Evolutionary conservation across 352 stramenopile genomes (phyloP).

Genomic region (Phytophthora tentaculata): DNA sequence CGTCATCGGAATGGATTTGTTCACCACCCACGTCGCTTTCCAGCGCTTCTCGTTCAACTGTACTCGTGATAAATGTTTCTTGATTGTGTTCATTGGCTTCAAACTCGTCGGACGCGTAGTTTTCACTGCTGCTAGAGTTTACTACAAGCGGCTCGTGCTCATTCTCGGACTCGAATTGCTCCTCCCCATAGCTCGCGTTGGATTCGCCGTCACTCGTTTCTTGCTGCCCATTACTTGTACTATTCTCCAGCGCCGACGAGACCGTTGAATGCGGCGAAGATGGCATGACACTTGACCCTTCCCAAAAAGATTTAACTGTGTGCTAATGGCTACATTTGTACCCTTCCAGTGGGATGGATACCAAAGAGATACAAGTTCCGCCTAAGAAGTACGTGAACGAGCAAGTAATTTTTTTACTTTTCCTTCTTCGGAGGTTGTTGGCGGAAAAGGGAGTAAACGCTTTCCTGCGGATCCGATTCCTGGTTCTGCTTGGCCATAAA

Average conservation of each 20-base stretch:
- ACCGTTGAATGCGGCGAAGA: conserved; percentile 14
- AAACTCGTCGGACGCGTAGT: conserved; percentile 24
- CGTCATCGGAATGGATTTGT: not conserved
- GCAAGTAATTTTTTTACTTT: too few relatives aligned
- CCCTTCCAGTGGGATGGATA: too few relatives aligned
- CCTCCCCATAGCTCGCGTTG: conserved; percentile 15
- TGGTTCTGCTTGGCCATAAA: conserved; percentile 37
- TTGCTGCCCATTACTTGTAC: not conserved
- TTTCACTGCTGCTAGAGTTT: conserved; percentile 12
- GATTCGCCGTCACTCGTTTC: not conserved
- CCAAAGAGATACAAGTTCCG: too few relatives aligned
- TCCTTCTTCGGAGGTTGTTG: conserved; percentile 25
- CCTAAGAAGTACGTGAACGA: too few relatives aligned
- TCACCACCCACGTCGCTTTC: not conserved
- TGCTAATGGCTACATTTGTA: too few relatives aligned
- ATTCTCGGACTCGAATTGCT: conserved; percentile 18
- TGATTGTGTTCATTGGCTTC: conserved; percentile 21
- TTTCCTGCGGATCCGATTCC: conserved; percentile 19
- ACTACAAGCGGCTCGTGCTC: conserved; percentile 1
- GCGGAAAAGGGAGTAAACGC: conserved; percentile 39
- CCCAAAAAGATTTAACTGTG: not conserved
- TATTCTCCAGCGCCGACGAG: conserved; percentile 8
- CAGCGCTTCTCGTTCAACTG: not conserved
- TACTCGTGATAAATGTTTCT: not conserved
- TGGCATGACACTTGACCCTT: conserved; percentile 1